A percentile compares a stretch with the other conserved stretches of the same genome.
Evolutionary conservation across 1,284 basidiomycete species (phyloP).

Genomic region (Porogramme epimiltina): DNA sequence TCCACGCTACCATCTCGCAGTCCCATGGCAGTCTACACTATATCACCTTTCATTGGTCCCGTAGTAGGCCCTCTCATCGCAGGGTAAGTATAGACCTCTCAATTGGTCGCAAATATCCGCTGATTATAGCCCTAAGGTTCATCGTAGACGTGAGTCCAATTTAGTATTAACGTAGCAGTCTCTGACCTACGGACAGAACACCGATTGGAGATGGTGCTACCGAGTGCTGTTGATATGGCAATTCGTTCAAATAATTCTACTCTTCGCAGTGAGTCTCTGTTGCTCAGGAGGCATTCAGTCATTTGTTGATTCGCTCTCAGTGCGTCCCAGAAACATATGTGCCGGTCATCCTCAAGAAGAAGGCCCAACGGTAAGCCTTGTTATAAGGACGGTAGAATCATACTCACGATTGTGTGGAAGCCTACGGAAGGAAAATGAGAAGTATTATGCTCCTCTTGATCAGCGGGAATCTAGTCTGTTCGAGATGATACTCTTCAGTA

Average conservation of each 20-base stretch:
- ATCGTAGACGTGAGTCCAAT: slow-evolving; percentile 43
- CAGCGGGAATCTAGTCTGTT: slow-evolving; percentile 41
- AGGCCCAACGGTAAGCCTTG: slow-evolving; percentile 43
- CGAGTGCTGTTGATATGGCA: slow-evolving; percentile 68
- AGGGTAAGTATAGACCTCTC: slow-evolving; percentile 57
- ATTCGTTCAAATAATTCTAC: slow-evolving; percentile 44
- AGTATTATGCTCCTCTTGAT: slow-evolving; percentile 63
- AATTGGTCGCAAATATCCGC: too few relatives aligned
- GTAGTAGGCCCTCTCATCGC: slow-evolving; percentile 63
- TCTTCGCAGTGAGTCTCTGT: slow-evolving; percentile 47
- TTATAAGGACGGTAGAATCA: not conserved
- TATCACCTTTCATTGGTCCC: slow-evolving; percentile 77
- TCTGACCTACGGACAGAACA: slow-evolving; percentile 39
- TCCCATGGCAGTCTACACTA: slow-evolving; percentile 78
- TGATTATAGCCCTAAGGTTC: slow-evolving; percentile 30
- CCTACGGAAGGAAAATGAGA: slow-evolving; percentile 56
- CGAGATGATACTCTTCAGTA: slow-evolving; percentile 41
- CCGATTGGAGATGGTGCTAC: slow-evolving; percentile 82
- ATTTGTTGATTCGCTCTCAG: slow-evolving; percentile 26
- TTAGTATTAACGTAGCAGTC: not conserved
- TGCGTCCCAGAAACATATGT: slow-evolving; percentile 77
- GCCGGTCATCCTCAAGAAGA: slow-evolving; percentile 61
- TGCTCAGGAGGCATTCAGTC: not conserved
- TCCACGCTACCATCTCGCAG: slow-evolving; percentile 34
- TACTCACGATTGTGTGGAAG: slow-evolving; percentile 27